Percentiles rank a stretch among this genome's conserved stretches.
Conservation (phyloP, 2,329 filamentous ascomycete species). For the Pestalotiopsis sp. region DNA sequence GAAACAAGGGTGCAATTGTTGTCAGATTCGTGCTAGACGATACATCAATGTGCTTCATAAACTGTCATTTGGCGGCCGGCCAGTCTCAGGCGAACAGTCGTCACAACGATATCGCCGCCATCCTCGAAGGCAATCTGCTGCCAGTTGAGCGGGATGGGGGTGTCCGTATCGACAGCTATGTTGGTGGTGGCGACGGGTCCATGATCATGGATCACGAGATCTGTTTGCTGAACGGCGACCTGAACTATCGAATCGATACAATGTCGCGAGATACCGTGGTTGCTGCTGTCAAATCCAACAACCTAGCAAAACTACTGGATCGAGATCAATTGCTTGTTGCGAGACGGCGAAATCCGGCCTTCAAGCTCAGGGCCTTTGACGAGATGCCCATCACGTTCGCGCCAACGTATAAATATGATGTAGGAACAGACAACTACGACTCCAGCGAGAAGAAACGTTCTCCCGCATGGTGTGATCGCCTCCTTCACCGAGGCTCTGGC, state of each 20-base stretch:
- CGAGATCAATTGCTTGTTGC: conserved; percentile 92
- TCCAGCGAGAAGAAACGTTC: conserved; percentile 91
- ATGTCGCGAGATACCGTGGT: conserved; percentile 95
- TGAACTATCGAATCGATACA: conserved; percentile 98
- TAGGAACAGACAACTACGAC: conserved; percentile 92
- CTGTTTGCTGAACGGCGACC: conserved; percentile 92
- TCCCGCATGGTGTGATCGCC: conserved; percentile 94
- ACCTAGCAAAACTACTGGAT: conserved; percentile 84
- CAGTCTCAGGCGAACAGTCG: conserved; percentile 88
- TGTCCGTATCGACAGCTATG: conserved; percentile 75
- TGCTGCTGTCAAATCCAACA: conserved; percentile 78
- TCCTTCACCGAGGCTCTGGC: conserved; percentile 83
- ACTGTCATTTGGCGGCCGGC: conserved; percentile 94
- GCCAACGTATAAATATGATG: conserved; percentile 98
- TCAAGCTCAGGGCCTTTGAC: conserved; percentile 86
- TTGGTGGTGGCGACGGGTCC: conserved; percentile 90
- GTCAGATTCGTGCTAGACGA: conserved; percentile 94
- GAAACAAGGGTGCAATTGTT: conserved; percentile 93
- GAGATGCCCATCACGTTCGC: conserved; percentile 90
- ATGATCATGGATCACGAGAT: conserved; percentile 98
- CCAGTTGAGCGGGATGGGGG: conserved; percentile 70
- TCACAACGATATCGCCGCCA: conserved; percentile 89
- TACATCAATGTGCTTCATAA: conserved; percentile 92
- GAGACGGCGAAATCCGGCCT: conserved; percentile 84
- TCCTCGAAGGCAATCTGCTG: conserved; percentile 80